phyloP scores from a whole-genome alignment of 1,284 basidiomycete genomes.

The Apiotrichum mycotoxinovorans region DNA sequence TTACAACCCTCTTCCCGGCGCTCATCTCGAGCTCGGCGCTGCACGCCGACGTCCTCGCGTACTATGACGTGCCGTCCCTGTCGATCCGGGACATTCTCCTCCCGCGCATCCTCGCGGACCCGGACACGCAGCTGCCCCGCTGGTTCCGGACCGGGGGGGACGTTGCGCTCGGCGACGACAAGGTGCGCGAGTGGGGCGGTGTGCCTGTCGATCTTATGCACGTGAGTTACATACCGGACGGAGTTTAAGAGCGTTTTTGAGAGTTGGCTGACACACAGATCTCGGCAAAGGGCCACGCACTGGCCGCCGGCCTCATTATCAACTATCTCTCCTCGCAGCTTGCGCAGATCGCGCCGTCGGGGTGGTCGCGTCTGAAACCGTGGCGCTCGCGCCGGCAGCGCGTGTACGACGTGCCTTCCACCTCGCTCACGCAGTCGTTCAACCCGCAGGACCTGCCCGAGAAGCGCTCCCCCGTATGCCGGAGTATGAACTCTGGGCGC shows the following conservation, averaged over 20 bases:
- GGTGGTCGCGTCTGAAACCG: slow-evolving; percentile 3
- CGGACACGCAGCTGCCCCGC: slow-evolving; percentile 34
- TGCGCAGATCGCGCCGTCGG: slow-evolving; percentile 2
- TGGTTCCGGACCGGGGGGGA: slow-evolving; percentile 46
- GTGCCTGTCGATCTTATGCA: slow-evolving; percentile 46
- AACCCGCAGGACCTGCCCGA: slow-evolving; percentile 8
- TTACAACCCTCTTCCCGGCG: slow-evolving; percentile 44
- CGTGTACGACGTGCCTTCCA: slow-evolving; percentile 12
- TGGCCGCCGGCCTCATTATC: slow-evolving; percentile 40
- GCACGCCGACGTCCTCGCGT: slow-evolving; percentile 45
- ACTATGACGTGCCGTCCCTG: slow-evolving; percentile 46
- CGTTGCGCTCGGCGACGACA: slow-evolving; percentile 35
- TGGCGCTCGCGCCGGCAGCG: slow-evolving; percentile 6
- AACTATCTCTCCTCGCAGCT: slow-evolving; percentile 37
- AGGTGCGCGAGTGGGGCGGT: slow-evolving; percentile 41
- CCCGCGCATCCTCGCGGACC: slow-evolving; percentile 39
- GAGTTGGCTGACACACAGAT: slow-evolving; percentile 34
- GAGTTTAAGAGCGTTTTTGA: no score
- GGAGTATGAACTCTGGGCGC: slow-evolving; percentile 35
- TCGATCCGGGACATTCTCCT: slow-evolving; percentile 43
- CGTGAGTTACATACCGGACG: no score
- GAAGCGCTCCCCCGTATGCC: slow-evolving; percentile 29
- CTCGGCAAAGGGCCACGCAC: slow-evolving; percentile 40
- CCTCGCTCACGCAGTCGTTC: slow-evolving; percentile 12
- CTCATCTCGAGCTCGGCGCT: slow-evolving; percentile 39